Base-by-base conservation (phyloP, 306 rosid species). In the Hippophae tibetana region DNA sequence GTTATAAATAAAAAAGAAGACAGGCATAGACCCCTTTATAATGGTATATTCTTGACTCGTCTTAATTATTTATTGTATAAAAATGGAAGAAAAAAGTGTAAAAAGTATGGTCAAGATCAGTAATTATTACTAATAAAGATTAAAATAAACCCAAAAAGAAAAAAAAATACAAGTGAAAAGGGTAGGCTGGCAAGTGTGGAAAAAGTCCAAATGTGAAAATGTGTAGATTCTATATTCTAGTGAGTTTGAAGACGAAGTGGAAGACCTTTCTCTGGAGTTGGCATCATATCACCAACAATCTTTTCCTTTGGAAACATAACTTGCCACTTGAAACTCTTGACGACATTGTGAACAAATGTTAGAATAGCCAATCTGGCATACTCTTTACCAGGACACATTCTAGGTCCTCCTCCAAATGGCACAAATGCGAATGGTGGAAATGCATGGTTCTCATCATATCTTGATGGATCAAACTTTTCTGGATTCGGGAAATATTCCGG, bases 341-440 rank as follows among this genome's bases (percentile, higher is more conserved):
- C 81, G 0, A 83, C 43, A 11, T 74, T 56, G 62, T 79, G 89
- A 71, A 79, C 52, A 43, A 74, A 83, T 61, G 63, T 74, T 9
- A 79, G 77, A 46, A 77, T 72, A 68, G 76, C 74, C 7, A 82
- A 69, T 48, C 81, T 64, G 7, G 88, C 80, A 57, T 70, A 79
- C 63, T 82, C 88, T 60, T 71, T 76, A 12, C 89, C 89, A 57
- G 75, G 66, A 63, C 86, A 82, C 72, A 79, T 76, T 65, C 84
- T 45, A 31, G 88, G 88, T 10, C 89, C 81, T 45, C 85, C 75
- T 51, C 81, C 89, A 45, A 83, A 83, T 46, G 85, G 83, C 64
- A 70, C 71, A 10, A 52, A 65, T 43, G 80, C 64, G 66, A 54
- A 79, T 7, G 88, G 80, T 51, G 72, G 61, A 9, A 79, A 70